Conservation (phyloP, 1,139 yeast species). For the Lodderomyces theae region DNA sequence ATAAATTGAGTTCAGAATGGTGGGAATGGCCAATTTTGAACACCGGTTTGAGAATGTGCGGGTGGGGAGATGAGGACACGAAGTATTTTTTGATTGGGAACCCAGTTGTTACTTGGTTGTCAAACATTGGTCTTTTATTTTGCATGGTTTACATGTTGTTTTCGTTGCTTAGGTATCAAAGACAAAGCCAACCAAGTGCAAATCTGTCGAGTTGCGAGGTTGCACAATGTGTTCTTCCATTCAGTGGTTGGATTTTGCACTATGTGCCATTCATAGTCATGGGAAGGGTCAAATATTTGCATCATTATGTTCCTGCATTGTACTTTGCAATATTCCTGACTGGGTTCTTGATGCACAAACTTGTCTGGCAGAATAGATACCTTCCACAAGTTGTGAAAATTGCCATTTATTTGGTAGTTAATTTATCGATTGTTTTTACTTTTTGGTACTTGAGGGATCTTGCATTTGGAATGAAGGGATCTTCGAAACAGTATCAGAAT, state of each 20-base stretch:
- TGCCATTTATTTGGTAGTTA: constrained; percentile 19
- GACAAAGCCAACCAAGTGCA: constrained; percentile 23
- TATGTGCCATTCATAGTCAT: constrained; percentile 84
- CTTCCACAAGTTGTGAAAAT: constrained; percentile 14
- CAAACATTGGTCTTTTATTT: constrained; percentile 28
- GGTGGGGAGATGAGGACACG: constrained; percentile 50
- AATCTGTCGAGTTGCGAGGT: constrained; percentile 16
- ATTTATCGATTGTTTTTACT: constrained; percentile 21
- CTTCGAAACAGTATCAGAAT: constrained; percentile 21
- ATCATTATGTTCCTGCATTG: constrained; percentile 93
- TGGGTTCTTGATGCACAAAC: constrained; percentile 35
- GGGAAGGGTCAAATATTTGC: constrained; percentile 97
- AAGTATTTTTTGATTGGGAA: constrained; percentile 66
- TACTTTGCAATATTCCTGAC: constrained; percentile 84
- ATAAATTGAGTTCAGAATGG: constrained; percentile 63
- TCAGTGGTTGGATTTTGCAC: constrained; percentile 93
- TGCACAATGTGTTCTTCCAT: constrained; percentile 47
- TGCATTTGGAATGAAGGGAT: constrained; percentile 36
- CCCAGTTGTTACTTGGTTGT: constrained; percentile 64
- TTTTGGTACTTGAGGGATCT: constrained; percentile 32
- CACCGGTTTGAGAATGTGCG: constrained; percentile 67
- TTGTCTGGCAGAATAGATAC: background rate
- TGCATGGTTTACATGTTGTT: constrained; percentile 19
- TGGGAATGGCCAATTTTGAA: constrained; percentile 79
- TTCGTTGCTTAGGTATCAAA: constrained; percentile 29